These are phyloP conservation scores for Diversispora eburnea DNA, from an alignment of 192 early-diverging fungal species.

Conservation along the genomic window DNA sequence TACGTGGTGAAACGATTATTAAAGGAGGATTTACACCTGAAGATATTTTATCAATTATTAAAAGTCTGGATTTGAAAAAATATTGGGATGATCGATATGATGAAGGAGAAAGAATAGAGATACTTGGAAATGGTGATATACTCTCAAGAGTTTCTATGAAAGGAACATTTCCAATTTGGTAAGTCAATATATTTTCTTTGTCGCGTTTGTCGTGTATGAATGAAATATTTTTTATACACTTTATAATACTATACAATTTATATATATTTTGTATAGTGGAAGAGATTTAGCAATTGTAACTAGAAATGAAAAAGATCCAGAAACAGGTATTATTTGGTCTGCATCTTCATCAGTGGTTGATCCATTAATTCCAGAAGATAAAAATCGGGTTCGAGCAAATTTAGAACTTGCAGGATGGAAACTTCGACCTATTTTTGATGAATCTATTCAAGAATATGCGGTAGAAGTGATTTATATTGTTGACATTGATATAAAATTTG, in stretches of 20 bases:
- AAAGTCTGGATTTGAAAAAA: conserved; percentile 46
- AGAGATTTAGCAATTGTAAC: conserved; percentile 46
- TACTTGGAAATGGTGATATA: conserved; percentile 52
- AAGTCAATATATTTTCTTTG: not conserved
- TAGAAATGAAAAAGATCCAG: conserved; percentile 48
- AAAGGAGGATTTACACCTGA: conserved; percentile 50
- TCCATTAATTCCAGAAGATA: conserved; percentile 43
- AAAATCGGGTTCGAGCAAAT: conserved; percentile 42
- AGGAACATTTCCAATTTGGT: conserved; percentile 35
- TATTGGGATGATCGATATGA: conserved; percentile 48
- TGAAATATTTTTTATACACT: not conserved
- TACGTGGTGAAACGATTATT: conserved; percentile 48
- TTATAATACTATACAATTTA: not conserved
- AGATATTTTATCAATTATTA: conserved; percentile 51
- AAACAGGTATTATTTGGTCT: conserved; percentile 42
- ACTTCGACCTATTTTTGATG: conserved; percentile 46
- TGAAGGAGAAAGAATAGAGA: conserved; percentile 44
- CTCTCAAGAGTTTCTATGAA: conserved; percentile 41
- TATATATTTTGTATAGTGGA: conserved; percentile 24
- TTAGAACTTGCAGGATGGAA: conserved; percentile 52
- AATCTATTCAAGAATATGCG: conserved; percentile 35
- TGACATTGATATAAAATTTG: conserved; percentile 48
- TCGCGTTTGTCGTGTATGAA: not conserved
- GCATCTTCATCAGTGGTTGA: conserved; percentile 49
- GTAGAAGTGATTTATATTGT: conserved; percentile 45